Evolutionary conservation across 2,329 filamentous ascomycete genomes (phyloP).

Genomic region (Kalmusia sp.): DNA sequence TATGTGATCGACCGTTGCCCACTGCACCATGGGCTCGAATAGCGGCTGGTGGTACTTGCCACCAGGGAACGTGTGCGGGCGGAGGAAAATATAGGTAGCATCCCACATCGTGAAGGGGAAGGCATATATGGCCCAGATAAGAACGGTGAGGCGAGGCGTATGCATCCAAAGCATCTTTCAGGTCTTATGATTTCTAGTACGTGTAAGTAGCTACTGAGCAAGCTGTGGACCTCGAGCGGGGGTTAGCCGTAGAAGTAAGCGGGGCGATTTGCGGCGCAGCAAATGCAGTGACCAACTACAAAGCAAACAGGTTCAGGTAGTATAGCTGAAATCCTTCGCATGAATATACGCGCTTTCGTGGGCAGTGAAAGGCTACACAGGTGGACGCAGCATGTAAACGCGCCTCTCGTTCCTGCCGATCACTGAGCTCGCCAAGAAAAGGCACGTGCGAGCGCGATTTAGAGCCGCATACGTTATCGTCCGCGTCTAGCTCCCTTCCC

Average conservation of each 20-base stretch:
- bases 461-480: no score
- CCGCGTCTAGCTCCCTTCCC: no score
- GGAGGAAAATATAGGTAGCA: constrained; percentile 1
- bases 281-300: no score
- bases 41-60: background rate
- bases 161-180: background rate
- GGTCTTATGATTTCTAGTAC: background rate
- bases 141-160: background rate
- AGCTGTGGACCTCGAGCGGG: background rate
- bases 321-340: no score
- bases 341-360: no score
- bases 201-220: background rate
- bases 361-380: no score
- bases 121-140: background rate
- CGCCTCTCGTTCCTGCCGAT: no score
- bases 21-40: constrained; percentile 3
- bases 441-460: no score
- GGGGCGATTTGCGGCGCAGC: background rate
- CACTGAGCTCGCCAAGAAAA: no score
- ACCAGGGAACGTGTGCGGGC: background rate
- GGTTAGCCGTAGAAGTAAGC: background rate
- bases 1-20: background rate
- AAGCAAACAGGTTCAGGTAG: no score
- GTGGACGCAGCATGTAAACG: no score
- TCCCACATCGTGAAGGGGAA: background rate